These are phyloP conservation scores for Arabidopsis hybrid DNA, from an alignment of 441 rosid species.

Conservation along the genomic window DNA sequence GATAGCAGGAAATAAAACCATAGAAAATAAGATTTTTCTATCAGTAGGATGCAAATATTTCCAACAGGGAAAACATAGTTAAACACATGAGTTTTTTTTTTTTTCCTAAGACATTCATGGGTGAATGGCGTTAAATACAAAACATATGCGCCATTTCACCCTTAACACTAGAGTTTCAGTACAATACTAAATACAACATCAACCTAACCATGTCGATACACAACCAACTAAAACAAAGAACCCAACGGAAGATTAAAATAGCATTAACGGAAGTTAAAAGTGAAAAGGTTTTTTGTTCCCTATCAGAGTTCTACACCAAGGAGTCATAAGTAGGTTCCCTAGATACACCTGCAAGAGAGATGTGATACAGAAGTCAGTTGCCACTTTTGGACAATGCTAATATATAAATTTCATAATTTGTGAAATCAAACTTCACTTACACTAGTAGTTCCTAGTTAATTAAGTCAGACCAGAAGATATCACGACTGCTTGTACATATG, in stretches of 20 bases:
- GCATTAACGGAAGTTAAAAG: slow-evolving; percentile 40
- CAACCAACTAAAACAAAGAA: slow-evolving; percentile 43
- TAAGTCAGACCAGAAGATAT: slow-evolving; percentile 48
- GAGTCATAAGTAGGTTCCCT: slow-evolving; percentile 45
- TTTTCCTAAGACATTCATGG: slow-evolving; percentile 35
- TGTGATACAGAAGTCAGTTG: slow-evolving; percentile 8
- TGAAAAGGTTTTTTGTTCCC: slow-evolving; percentile 47
- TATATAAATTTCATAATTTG: slow-evolving; percentile 1
- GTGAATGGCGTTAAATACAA: slow-evolving; percentile 62
- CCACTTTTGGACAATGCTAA: background rate
- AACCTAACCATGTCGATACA: slow-evolving; percentile 62
- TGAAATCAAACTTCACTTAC: slow-evolving; percentile 46
- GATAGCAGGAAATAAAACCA: background rate
- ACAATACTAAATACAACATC: slow-evolving; percentile 43
- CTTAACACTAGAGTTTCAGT: slow-evolving; percentile 51
- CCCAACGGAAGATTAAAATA: slow-evolving; percentile 37
- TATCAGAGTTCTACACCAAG: slow-evolving; percentile 50
- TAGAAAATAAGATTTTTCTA: background rate
- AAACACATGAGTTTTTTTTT: slow-evolving; percentile 13
- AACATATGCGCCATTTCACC: slow-evolving; percentile 57
- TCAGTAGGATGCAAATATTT: slow-evolving; percentile 28
- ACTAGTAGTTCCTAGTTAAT: slow-evolving; percentile 47
- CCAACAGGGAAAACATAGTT: slow-evolving; percentile 19
- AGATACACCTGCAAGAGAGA: slow-evolving; percentile 60
- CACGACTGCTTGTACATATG: slow-evolving; percentile 70